Percentiles rank a stretch among this genome's conserved stretches.
These are phyloP conservation scores for Aspergillus leporis DNA, from an alignment of 495 filamentous ascomycete species.

Conservation along the genomic window DNA sequence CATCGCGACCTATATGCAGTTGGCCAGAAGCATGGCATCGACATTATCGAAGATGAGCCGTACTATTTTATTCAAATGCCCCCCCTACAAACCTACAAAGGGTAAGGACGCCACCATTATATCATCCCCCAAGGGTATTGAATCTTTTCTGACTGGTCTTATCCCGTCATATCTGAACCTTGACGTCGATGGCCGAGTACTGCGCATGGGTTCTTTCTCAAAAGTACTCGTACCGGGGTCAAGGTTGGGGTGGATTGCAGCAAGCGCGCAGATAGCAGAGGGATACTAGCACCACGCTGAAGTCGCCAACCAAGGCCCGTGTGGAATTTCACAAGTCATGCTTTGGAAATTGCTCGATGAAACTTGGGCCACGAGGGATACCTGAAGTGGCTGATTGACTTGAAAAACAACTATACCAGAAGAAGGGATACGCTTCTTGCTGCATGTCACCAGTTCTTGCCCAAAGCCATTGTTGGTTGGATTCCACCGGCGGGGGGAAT, in stretches of 20 bases:
- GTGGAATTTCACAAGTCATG: slow-evolving; percentile 70
- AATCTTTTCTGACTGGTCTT: slow-evolving; percentile 29
- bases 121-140: slow-evolving; percentile 40
- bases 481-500: background rate
- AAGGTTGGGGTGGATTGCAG: slow-evolving; percentile 56
- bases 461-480: background rate
- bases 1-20: slow-evolving; percentile 72
- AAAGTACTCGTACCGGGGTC: slow-evolving; percentile 55
- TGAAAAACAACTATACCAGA: slow-evolving; percentile 69
- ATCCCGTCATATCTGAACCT: slow-evolving; percentile 52
- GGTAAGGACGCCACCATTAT: slow-evolving; percentile 27
- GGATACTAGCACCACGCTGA: slow-evolving; percentile 68
- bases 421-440: slow-evolving; percentile 47
- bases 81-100: slow-evolving; percentile 63
- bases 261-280: slow-evolving; percentile 68
- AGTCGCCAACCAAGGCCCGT: slow-evolving; percentile 69
- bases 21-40: slow-evolving; percentile 77
- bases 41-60: slow-evolving; percentile 94
- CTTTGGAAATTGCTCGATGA: slow-evolving; percentile 81
- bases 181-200: slow-evolving; percentile 55
- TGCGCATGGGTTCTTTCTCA: slow-evolving; percentile 59
- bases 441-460: background rate
- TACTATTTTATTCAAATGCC: slow-evolving; percentile 94
- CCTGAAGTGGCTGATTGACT: slow-evolving; percentile 71
- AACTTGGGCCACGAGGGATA: slow-evolving; percentile 79